A percentile compares a stretch with the other conserved stretches of the same genome.
These are phyloP conservation scores for Citrus mangshanensis DNA, from an alignment of 345 rosid genomes.

Conservation along the genomic window DNA sequence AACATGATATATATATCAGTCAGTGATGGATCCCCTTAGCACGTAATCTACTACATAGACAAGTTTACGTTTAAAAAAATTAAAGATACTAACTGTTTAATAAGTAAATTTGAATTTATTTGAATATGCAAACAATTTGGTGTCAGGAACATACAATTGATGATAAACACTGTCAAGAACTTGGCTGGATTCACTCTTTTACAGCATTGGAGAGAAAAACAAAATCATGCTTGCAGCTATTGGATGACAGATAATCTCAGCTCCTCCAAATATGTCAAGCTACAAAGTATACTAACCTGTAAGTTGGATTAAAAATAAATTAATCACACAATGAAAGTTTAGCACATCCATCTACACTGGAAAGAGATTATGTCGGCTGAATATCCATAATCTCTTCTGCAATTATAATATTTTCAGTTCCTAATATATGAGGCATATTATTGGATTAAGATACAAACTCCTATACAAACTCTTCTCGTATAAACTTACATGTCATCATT, in stretches of 20 bases:
- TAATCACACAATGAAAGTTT: neutral
- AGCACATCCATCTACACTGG: neutral
- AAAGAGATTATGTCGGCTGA: neutral
- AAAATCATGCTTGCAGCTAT: constrained; percentile 16
- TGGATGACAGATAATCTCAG: neutral
- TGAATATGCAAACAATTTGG: constrained; percentile 4
- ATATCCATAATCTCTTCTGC: neutral
- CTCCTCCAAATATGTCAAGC: constrained; percentile 12
- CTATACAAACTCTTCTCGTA: neutral
- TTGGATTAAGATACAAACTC: neutral
- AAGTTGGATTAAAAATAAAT: neutral
- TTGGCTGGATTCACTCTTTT: constrained; percentile 17
- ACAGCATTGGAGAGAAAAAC: neutral
- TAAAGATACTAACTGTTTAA: neutral
- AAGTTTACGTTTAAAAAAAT: neutral
- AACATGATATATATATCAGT: neutral
- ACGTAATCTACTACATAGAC: neutral
- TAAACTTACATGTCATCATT: neutral
- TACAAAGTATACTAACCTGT: constrained; percentile 7
- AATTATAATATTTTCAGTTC: neutral
- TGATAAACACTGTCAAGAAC: constrained; percentile 14
- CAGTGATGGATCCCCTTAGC: neutral
- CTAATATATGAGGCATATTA: neutral
- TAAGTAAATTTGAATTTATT: neutral
- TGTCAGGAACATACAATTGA: constrained; percentile 30